A percentile compares a stretch with the other conserved stretches of the same genome.
These are phyloP conservation scores for Yarrowia bubula DNA, from an alignment of 805 yeast species.

Conservation along the genomic window DNA sequence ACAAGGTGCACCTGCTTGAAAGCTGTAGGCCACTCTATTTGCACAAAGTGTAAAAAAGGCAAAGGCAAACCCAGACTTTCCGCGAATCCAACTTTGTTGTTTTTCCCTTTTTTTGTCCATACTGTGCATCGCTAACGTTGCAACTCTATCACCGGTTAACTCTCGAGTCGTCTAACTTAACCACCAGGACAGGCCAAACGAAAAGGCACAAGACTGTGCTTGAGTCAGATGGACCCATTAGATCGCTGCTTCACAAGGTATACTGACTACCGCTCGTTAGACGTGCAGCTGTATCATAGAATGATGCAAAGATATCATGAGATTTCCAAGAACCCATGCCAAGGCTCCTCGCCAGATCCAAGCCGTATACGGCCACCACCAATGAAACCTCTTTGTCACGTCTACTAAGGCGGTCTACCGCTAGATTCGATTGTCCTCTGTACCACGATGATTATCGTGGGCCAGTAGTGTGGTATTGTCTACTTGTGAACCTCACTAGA, in stretches of 20 bases:
- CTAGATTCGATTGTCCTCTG: too few relatives aligned
- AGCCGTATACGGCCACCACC: background rate
- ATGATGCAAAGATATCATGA: too few relatives aligned
- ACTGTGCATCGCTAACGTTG: slow-evolving; percentile 24
- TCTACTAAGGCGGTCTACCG: background rate
- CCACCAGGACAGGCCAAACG: background rate
- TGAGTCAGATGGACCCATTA: background rate
- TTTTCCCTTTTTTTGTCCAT: background rate
- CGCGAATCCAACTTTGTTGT: background rate
- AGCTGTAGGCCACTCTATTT: slow-evolving; percentile 23
- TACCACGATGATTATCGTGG: background rate
- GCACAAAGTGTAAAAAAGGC: slow-evolving; percentile 6
- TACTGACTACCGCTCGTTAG: too few relatives aligned
- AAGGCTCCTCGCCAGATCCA: background rate
- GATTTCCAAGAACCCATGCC: too few relatives aligned
- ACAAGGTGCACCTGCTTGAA: slow-evolving; percentile 24
- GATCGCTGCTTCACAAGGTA: too few relatives aligned
- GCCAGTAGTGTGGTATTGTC: too few relatives aligned
- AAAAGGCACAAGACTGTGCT: background rate
- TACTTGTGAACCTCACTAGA: too few relatives aligned
- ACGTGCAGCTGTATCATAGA: too few relatives aligned
- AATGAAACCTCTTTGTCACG: background rate
- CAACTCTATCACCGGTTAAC: slow-evolving; percentile 1
- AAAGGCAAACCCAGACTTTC: background rate
- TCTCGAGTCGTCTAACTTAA: background rate